Evolutionary conservation across 345 rosid genomes (phyloP).

Genomic region (Erysimum cheiranthoides): DNA sequence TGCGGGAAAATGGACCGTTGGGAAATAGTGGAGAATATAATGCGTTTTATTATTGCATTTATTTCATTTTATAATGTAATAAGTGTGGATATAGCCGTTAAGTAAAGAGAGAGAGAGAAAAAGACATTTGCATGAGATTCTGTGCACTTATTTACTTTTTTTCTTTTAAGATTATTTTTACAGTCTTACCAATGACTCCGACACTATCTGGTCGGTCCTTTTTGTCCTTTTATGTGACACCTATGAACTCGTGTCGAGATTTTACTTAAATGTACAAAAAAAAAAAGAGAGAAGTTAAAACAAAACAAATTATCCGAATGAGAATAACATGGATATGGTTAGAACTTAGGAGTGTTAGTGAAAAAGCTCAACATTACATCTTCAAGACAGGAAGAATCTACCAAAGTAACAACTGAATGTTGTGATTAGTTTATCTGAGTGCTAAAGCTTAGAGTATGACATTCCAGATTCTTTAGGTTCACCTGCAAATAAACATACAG

Average conservation of each 20-base stretch:
- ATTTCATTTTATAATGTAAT: background rate
- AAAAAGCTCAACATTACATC: background rate
- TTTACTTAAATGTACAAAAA: background rate
- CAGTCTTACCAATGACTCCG: slow-evolving; percentile 27
- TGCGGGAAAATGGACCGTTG: slow-evolving; percentile 71
- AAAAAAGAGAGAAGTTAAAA: background rate
- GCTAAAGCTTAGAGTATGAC: slow-evolving; percentile 78
- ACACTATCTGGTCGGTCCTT: slow-evolving; percentile 36
- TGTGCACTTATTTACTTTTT: background rate
- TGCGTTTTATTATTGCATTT: background rate
- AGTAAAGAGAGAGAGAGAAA: background rate
- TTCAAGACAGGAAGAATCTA: background rate
- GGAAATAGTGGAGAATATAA: slow-evolving; percentile 27
- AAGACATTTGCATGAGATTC: slow-evolving; percentile 37
- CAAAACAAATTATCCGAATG: background rate
- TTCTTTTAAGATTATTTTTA: background rate
- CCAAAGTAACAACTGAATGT: slow-evolving; percentile 31
- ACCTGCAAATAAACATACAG: slow-evolving; percentile 61
- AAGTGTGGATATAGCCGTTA: slow-evolving; percentile 46
- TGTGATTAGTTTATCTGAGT: slow-evolving; percentile 48
- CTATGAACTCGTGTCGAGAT: background rate
- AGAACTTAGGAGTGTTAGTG: background rate
- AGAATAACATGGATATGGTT: background rate
- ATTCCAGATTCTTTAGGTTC: slow-evolving; percentile 78
- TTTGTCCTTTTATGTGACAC: slow-evolving; percentile 38